These are phyloP conservation scores for Spongispora temasekensis DNA, from an alignment of 1,284 basidiomycete species.

Conservation along the genomic window DNA sequence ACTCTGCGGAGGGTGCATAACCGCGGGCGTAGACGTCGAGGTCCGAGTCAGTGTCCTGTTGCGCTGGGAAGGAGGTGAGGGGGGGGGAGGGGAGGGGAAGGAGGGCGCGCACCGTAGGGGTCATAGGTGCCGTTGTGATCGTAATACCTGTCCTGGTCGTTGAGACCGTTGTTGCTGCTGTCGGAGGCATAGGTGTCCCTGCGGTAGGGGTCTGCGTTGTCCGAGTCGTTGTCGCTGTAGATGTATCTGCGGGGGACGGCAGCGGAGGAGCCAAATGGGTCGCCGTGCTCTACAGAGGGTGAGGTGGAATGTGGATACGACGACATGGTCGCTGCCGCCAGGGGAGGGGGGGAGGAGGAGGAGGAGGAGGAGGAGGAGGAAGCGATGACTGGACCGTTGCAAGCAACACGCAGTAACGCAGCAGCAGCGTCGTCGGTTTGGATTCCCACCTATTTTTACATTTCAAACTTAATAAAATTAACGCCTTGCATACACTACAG, in stretches of 20 bases:
- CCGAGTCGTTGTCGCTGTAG: constrained; percentile 80
- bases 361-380: constrained; percentile 6
- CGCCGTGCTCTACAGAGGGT: constrained; percentile 39
- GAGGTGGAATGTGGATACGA: constrained; percentile 36
- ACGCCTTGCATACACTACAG: too few species aligned
- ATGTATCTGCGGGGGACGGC: constrained; percentile 56
- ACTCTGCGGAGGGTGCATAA: constrained; percentile 72
- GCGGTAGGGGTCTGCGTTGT: constrained; percentile 59
- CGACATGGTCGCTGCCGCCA: constrained; percentile 19
- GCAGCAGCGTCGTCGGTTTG: too few species aligned
- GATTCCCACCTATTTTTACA: too few species aligned
- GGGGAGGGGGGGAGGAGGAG: constrained; percentile 2
- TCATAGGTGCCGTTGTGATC: constrained; percentile 66
- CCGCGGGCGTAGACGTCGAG: constrained; percentile 69
- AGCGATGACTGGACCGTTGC: too few species aligned
- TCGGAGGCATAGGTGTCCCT: constrained; percentile 72
- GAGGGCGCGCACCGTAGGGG: constrained; percentile 52
- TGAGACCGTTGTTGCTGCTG: constrained; percentile 57
- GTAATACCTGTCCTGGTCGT: constrained; percentile 59
- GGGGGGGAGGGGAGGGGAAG: not conserved
- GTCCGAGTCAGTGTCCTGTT: constrained; percentile 75
- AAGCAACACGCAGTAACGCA: too few species aligned
- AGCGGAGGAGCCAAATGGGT: constrained; percentile 55
- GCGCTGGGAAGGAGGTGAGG: constrained; percentile 39
- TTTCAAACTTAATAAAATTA: too few species aligned